Percentiles rank a stretch among this genome's conserved stretches.
Conservation (phyloP, 2,329 filamentous ascomycete species). For the Beauveria sp. region DNA sequence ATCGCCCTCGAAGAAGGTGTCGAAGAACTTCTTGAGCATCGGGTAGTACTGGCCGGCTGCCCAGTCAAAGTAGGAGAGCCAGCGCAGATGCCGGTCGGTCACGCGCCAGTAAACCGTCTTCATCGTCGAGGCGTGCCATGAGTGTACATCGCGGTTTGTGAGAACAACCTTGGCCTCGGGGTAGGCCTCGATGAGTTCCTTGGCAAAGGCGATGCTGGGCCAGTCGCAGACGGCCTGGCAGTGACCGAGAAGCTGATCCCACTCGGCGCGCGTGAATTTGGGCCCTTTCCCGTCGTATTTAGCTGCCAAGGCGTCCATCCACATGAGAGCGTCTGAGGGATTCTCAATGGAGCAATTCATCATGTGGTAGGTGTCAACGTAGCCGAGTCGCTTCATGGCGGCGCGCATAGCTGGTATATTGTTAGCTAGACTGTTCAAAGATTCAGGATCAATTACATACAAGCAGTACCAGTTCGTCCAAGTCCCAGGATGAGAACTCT, state of each 20-base stretch:
- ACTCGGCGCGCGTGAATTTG: slow-evolving; percentile 56
- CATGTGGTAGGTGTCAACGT: slow-evolving; percentile 66
- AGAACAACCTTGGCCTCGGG: slow-evolving; percentile 66
- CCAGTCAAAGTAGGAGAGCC: slow-evolving; percentile 43
- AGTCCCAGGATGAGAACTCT: slow-evolving; percentile 63
- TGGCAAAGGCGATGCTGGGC: slow-evolving; percentile 59
- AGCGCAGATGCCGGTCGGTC: slow-evolving; percentile 49
- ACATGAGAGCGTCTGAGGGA: slow-evolving; percentile 53
- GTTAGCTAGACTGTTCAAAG: background rate
- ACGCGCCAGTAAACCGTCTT: slow-evolving; percentile 62
- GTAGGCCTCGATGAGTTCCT: slow-evolving; percentile 64
- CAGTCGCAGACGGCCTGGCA: slow-evolving; percentile 63
- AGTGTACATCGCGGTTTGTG: slow-evolving; percentile 58
- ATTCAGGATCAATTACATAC: slow-evolving; percentile 32
- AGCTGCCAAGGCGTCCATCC: slow-evolving; percentile 60
- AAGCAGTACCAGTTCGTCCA: slow-evolving; percentile 63
- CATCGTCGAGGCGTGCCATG: slow-evolving; percentile 55
- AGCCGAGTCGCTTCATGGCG: slow-evolving; percentile 59
- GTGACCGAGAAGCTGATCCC: slow-evolving; percentile 60
- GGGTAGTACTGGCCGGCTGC: slow-evolving; percentile 61
- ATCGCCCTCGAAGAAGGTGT: slow-evolving; percentile 60
- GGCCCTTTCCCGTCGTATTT: slow-evolving; percentile 29
- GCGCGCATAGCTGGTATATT: slow-evolving; percentile 47
- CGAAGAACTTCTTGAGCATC: slow-evolving; percentile 63
- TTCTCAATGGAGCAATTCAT: slow-evolving; percentile 61